Base-by-base conservation (phyloP, 129 eudicot species). In the Ambrosia artemisiifolia region DNA sequence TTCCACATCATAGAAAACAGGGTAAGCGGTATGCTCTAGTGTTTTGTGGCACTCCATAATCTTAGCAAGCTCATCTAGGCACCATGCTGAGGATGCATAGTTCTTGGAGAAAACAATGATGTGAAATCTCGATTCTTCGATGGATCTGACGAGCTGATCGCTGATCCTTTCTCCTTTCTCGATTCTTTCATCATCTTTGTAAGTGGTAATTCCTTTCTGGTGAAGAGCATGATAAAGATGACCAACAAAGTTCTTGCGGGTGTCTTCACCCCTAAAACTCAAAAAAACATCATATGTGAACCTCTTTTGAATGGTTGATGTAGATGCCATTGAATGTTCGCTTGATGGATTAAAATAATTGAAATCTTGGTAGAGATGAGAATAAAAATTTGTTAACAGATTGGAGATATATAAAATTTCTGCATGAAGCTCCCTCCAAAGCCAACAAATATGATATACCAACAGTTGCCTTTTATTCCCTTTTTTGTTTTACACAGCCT, bases 171-270 rank as follows among this genome's bases (percentile, higher is more conserved):
- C 17, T 3, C 70, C 70, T 65, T 40, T 65, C 17, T 65, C 24
- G 56, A 17, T 53, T 53, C 0, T 53, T 7, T 17, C 30, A 6
- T 18, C 59, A 7, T 53, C 59, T 17, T 65, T 65, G 54, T 65
- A 65, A 20, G 70, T 65, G 36, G 7, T 47, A 17, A 65, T 42
- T 10, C 36, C 47, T 19, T 2, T 43, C 2, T 19, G 18, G 18
- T 40, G 70, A 11, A 65, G 70, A 65, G 53, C 70, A 53, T 53
- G 30, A 53, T 53, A 53, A 11, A 18, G 70, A 43, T 65, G 70
- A 10, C 43, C 70, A 42, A 42, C 35, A 53, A 53, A 18, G 30
- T 3, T 18, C 4, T 0, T 53, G 0, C 59, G 59, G 59, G 59
- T 53, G 28, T 50, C 24, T 50, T 50, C 56, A 50, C 56, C 24